Conservation (phyloP, 805 yeast species). For the Monosporozyma solicola region DNA sequence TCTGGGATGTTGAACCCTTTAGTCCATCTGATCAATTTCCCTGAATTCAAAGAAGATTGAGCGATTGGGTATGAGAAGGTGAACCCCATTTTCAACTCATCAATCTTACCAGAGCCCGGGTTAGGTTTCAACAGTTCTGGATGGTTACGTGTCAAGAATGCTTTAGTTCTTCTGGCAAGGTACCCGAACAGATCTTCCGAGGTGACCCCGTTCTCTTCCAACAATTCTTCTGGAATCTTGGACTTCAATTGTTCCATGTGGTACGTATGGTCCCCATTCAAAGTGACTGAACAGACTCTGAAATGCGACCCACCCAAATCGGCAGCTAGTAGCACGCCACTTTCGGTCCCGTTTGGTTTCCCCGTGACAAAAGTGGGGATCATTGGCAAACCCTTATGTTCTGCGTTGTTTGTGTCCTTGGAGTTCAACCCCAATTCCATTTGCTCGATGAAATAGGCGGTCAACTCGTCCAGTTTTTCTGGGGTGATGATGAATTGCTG, state of each 20-base stretch:
- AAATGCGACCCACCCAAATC: constrained; percentile 96
- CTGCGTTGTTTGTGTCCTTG: constrained; percentile 24
- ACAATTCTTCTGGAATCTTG: constrained; percentile 68
- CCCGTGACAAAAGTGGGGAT: constrained; percentile 84
- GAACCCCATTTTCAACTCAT: constrained; percentile 66
- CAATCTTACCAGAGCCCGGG: constrained; percentile 7
- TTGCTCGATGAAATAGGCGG: constrained; percentile 46
- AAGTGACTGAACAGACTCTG: constrained; percentile 80
- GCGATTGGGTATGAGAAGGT: constrained; percentile 91
- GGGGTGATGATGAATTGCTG: constrained; percentile 19
- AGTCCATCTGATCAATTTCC: constrained; percentile 89
- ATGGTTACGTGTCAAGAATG: constrained; percentile 63
- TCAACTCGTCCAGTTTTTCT: constrained; percentile 25
- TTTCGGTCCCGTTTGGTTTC: constrained; percentile 78
- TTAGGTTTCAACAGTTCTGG: constrained; percentile 32
- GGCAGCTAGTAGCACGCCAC: constrained; percentile 78
- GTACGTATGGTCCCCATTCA: constrained; percentile 75
- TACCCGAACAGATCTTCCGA: constrained; percentile 62
- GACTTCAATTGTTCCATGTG: constrained; percentile 65
- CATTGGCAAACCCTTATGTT: constrained; percentile 62
- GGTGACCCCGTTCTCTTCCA: constrained; percentile 45
- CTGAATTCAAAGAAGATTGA: constrained; percentile 71
- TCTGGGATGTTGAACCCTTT: constrained; percentile 87
- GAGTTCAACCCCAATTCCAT: constrained; percentile 51
- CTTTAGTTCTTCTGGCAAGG: constrained; percentile 60